These are phyloP conservation scores for Trichoderma guizhouense DNA, from an alignment of 2,329 filamentous ascomycete genomes.

Conservation along the genomic window DNA sequence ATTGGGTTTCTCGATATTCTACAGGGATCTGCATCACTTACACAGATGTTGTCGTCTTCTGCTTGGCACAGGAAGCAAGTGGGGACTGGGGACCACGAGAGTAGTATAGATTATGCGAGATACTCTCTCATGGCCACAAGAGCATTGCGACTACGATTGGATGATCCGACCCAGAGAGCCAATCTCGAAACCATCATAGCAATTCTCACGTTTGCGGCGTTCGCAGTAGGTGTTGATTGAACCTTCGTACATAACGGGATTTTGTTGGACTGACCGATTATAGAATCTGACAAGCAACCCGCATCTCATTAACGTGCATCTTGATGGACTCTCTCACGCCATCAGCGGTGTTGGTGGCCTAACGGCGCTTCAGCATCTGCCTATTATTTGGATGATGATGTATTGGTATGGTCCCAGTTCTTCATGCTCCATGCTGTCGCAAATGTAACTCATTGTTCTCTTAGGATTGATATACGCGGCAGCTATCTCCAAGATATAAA, in stretches of 20 bases:
- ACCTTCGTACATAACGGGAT: background rate
- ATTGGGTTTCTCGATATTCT: slow-evolving; percentile 3
- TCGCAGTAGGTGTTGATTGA: background rate
- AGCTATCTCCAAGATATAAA: background rate
- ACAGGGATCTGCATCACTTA: slow-evolving; percentile 1
- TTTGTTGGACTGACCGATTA: background rate
- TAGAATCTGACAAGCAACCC: slow-evolving; percentile 4
- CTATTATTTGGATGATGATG: slow-evolving; percentile 8
- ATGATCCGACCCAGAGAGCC: background rate
- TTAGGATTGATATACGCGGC: background rate
- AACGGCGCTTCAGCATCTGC: background rate
- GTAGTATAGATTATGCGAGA: slow-evolving; percentile 6
- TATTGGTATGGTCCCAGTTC: background rate
- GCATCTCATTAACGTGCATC: slow-evolving; percentile 5
- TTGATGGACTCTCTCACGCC: slow-evolving; percentile 6
- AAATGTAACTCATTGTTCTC: background rate
- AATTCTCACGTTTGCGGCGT: slow-evolving; percentile 3
- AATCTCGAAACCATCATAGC: slow-evolving; percentile 8
- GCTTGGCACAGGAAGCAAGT: slow-evolving; percentile 2
- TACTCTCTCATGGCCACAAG: slow-evolving; percentile 12
- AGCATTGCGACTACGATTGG: background rate
- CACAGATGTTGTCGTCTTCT: slow-evolving; percentile 6
- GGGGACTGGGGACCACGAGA: background rate
- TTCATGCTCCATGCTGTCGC: background rate
- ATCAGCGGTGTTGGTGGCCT: background rate